Percentiles rank a stretch among this genome's conserved stretches.
Evolutionary conservation across 2,329 filamentous ascomycete species (phyloP).

Genomic region (Stemphylium vesicarium): DNA sequence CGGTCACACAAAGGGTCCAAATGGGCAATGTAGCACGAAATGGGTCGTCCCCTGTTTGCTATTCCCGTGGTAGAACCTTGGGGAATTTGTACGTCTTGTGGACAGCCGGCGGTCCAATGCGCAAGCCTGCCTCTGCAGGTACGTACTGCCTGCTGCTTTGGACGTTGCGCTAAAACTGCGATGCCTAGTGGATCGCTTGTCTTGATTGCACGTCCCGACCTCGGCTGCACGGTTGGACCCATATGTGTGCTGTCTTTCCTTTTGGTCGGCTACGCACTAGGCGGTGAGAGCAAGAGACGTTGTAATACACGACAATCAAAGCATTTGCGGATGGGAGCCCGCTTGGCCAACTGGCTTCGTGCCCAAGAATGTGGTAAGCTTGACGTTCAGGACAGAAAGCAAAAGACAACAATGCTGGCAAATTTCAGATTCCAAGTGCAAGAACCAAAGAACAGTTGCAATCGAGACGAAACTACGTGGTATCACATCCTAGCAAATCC

Average conservation of each 20-base stretch:
- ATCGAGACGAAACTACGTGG: constrained; percentile 9
- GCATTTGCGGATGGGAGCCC: too few species aligned
- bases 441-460: not conserved
- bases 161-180: not conserved
- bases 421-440: not conserved
- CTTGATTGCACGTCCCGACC: not conserved
- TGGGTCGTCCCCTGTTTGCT: constrained; percentile 1
- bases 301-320: not conserved
- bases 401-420: not conserved
- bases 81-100: not conserved
- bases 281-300: not conserved
- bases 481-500: constrained; percentile 7
- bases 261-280: not conserved
- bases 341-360: too few species aligned
- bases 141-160: not conserved
- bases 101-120: not conserved
- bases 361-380: too few species aligned
- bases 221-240: not conserved
- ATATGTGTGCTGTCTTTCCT: not conserved
- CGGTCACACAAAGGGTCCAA: not conserved
- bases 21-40: not conserved
- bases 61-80: not conserved
- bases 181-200: not conserved
- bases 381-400: not conserved
- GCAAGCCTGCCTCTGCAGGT: not conserved